Percentiles rank a stretch among this genome's conserved stretches.
phyloP scores from a whole-genome alignment of 352 stramenopile genomes.

The Pelagophyceae sp. region DNA sequence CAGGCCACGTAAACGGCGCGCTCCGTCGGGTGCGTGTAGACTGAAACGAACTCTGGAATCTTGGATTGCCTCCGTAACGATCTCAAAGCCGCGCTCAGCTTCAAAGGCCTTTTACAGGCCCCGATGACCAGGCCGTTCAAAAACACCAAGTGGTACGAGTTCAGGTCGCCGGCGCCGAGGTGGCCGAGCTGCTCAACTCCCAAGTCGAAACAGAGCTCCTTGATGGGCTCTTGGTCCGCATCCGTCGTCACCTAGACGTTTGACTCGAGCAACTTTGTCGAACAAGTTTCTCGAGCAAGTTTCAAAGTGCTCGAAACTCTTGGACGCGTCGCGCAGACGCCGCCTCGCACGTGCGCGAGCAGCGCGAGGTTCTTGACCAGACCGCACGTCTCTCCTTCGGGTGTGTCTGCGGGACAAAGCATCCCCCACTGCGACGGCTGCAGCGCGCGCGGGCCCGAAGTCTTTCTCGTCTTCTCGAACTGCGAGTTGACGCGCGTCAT shows the following conservation, averaged over 20 bases:
- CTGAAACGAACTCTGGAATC: slow-evolving; percentile 89
- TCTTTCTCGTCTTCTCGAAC: slow-evolving; percentile 98
- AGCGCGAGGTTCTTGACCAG: slow-evolving; percentile 98
- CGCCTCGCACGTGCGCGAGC: slow-evolving; percentile 94
- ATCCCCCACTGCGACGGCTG: slow-evolving; percentile 99
- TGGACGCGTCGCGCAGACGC: slow-evolving; percentile 73
- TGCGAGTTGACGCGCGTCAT: slow-evolving; percentile 98
- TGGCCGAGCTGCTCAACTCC: slow-evolving; percentile 90
- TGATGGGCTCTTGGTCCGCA: slow-evolving; percentile 81
- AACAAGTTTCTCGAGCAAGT: too few relatives aligned
- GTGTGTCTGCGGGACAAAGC: slow-evolving; percentile 95
- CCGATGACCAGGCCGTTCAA: slow-evolving; percentile 97
- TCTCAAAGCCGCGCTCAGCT: slow-evolving; percentile 66
- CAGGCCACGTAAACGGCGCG: slow-evolving; percentile 94
- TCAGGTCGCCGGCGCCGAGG: slow-evolving; percentile 89
- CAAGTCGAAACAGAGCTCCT: slow-evolving; percentile 89
- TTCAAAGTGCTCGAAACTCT: not conserved
- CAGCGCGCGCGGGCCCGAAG: slow-evolving; percentile 89
- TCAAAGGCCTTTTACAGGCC: slow-evolving; percentile 76
- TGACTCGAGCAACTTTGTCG: too few relatives aligned
- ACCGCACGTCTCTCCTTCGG: slow-evolving; percentile 96
- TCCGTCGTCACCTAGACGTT: slow-evolving; percentile 66
- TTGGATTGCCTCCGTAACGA: slow-evolving; percentile 48
- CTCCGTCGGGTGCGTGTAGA: slow-evolving; percentile 96
- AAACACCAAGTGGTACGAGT: slow-evolving; percentile 89